A percentile compares a stretch with the other conserved stretches of the same genome.
These are phyloP conservation scores for Flaveria floridana DNA, from an alignment of 140 eudicot genomes.

Conservation along the genomic window DNA sequence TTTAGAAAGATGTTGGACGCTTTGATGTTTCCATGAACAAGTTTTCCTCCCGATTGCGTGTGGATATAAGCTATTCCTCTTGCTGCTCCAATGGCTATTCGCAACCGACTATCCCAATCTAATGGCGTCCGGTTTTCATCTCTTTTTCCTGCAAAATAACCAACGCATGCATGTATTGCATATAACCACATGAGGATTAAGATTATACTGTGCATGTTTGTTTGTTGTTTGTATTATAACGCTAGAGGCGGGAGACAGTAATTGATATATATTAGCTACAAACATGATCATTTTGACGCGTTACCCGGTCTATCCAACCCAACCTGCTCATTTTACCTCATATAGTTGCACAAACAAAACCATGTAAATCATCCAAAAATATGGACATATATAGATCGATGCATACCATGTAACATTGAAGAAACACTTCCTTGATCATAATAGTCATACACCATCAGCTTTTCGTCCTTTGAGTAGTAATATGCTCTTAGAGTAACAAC, in stretches of 20 bases:
- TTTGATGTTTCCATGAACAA: constrained; percentile 92
- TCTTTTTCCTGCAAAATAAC: constrained; percentile 53
- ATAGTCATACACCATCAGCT: constrained; percentile 88
- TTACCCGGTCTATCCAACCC: too few species aligned
- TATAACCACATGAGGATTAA: too few species aligned
- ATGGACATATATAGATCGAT: background rate
- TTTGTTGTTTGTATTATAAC: too few species aligned
- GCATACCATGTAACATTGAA: constrained; percentile 78
- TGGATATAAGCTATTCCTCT: constrained; percentile 86
- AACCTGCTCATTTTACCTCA: too few species aligned
- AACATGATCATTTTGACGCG: too few species aligned
- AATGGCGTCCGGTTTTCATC: constrained; percentile 60
- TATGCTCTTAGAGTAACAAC: constrained; percentile 81
- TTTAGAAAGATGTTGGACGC: constrained; percentile 83
- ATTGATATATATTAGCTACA: too few species aligned
- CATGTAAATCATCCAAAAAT: too few species aligned
- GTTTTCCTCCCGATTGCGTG: constrained; percentile 53
- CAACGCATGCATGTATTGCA: too few species aligned
- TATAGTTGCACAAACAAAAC: too few species aligned
- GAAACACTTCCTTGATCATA: constrained; percentile 81
- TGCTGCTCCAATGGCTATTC: constrained; percentile 78
- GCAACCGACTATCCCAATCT: constrained; percentile 81
- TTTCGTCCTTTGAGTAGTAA: constrained; percentile 93
- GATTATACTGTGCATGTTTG: too few species aligned
- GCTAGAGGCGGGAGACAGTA: too few species aligned